Evolutionary conservation across 805 yeast species (phyloP), one percentile per base, ranked within the genome.

Genomic region (Schizosaccharomyces cryophilus): DNA sequence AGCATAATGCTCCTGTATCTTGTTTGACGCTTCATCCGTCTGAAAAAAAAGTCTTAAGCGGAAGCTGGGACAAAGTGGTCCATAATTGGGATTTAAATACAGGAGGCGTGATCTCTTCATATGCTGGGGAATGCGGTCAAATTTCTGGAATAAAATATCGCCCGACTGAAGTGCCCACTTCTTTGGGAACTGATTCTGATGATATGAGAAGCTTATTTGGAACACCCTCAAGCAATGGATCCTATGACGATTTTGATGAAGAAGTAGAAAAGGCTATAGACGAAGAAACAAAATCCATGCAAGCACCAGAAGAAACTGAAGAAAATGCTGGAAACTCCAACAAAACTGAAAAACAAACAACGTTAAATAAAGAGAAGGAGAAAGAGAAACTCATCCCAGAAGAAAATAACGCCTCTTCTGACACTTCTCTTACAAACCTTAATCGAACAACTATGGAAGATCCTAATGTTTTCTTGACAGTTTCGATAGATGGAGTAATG

Each of bases 51-150:
- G 82, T 88, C 59, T 66, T 90, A 21, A 82, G 93, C 60, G 96
- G 95, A 0, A 78, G 87, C 19, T 93, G 97, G 98, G 98, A 93
- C 72, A 84, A 80, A 70, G 74, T 78, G 24, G 77, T 90, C 0
- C 70, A 81, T 5, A 80, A 83, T 64, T 90, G 96, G 95, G 98
- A 93, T 71, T 74, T 93, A 63, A 78, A 86, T 65, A 78, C 84
- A 0, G 96, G 96, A 1, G 70, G 73, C 19, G 69, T 74, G 9
- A 67, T 75, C 2, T 75, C 75, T 13, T 69, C 75, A 31, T 87
- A 75, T 67, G 66, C 70, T 2, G 82, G 81, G 1, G 75, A 82
- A 40, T 74, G 85, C 0, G 93, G 96, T 2, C 96, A 93, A 69
- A 74, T 90, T 1, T 83, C 95, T 2, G 77, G 82, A 55, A 68